Percentiles rank a stretch among this genome's conserved stretches.
Conservation (phyloP, 2,329 filamentous ascomycete genomes). For the Bimuria novae-zelandiae region DNA sequence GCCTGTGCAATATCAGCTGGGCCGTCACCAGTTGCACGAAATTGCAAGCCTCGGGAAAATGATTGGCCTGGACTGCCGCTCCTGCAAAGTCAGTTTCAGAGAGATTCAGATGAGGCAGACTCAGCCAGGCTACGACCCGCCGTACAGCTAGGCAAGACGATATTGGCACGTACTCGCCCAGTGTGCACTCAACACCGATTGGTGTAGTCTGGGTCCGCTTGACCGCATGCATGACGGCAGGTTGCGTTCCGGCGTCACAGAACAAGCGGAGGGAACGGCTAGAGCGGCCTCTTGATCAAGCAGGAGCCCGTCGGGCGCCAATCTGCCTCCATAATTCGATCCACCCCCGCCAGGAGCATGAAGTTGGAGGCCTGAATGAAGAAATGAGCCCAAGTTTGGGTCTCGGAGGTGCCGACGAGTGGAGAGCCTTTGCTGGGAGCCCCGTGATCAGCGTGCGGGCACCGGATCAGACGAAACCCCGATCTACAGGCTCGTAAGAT, state of each 20-base stretch:
- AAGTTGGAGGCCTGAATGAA: slow-evolving; percentile 7
- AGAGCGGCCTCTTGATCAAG: no score
- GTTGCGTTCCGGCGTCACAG: no score
- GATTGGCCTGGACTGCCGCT: slow-evolving; percentile 2
- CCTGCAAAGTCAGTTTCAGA: slow-evolving; percentile 11
- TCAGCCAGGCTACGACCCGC: no score
- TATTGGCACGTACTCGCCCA: no score
- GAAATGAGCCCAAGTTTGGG: slow-evolving; percentile 13
- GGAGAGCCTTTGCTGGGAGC: no score
- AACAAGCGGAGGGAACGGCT: no score
- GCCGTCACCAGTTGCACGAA: not conserved
- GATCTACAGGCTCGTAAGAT: no score
- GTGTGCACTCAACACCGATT: slow-evolving; percentile 9
- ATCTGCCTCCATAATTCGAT: slow-evolving; percentile 10
- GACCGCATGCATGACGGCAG: slow-evolving; percentile 18
- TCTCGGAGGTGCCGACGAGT: slow-evolving; percentile 15
- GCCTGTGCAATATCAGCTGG: no score
- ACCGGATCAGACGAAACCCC: no score
- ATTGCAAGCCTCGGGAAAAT: not conserved
- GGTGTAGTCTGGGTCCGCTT: slow-evolving; percentile 13
- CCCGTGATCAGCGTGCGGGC: no score
- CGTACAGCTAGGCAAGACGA: no score
- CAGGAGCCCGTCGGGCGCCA: slow-evolving; percentile 12
- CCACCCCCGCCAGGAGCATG: slow-evolving; percentile 1
- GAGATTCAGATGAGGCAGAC: slow-evolving; percentile 12